Evolutionary conservation across 2,329 filamentous ascomycete genomes (phyloP), one percentile per base, ranked within the genome.

Genomic region (Capronia epimyces): DNA sequence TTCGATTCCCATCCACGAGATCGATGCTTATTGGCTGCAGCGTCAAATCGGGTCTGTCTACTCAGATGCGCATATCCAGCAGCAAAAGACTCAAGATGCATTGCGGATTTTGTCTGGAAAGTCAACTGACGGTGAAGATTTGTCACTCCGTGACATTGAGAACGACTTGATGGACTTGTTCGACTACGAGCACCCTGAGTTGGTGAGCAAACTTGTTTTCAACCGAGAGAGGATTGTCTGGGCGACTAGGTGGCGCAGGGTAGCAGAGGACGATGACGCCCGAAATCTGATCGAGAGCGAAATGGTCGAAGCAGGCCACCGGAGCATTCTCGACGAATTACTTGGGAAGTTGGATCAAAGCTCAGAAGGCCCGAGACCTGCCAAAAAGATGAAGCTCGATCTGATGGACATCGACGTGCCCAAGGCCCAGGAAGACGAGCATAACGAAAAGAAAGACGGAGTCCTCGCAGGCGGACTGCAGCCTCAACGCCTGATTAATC

Each of bases 161-260:
- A 98, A 98, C 68, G 93, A 98, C 57, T 76, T 98, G 51, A 97
- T 97, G 87, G 93, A 96, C 63, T 79, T 98, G 0, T 97, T 98
- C 62, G 93, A 98, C 63, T 98, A 95, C 64, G 91, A 97, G 63
- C 87, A 96, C 64, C 89, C 94, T 55, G 89, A 96, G 58, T 78
- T 96, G 48, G 93, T 97, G 21, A 84, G 88, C 58, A 91, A 89
- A 68, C 78, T 98, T 13, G 89, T 97, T 50, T 82, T 85, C 60
- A 98, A 98, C 69, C 81, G 89, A 50, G 88, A 96, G 63, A 94
- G 93, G 73, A 83, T 98, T 49, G 87, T 95, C 9, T 98, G 94
- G 93, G 86, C 94, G 34, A 97, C 91, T 9, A 83, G 83, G 60
- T 83, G 95, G 74, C 86, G 89, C 42, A 81, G 83, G 63, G 87